Base-by-base conservation (phyloP, 2,329 filamentous ascomycete genomes). In the Aspergillus sp. region DNA sequence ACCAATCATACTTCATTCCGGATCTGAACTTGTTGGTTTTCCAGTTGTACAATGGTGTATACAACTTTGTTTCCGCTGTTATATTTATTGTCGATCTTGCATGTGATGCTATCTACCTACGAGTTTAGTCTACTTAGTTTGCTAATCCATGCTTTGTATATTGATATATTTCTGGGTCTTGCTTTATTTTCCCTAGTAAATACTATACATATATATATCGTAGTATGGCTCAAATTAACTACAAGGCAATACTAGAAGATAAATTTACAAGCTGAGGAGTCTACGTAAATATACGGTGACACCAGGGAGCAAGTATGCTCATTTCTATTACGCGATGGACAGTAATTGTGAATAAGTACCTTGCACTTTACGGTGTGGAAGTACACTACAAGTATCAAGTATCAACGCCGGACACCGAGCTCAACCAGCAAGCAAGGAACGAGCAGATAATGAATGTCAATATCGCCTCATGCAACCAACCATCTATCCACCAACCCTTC, bases 401-500 rank as follows among this genome's bases (percentile, higher is more conserved):
- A 49, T 45, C 17, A 69, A 70, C 67, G 66, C 68, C 68, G 58
- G 52, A 68, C 66, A 68, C 66, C 68, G 47, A 61, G 61, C 65
- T 66, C 51, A 58, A 65, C 59, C 48, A 39, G 33, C 33, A 39
- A 50, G 47, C 47, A 50, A 50, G 54, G 22, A 57, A 48, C 40
- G 41, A 51, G 22, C 15, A 47, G 44, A 30, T 6, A 15, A n/a
- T 30, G 20, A 13, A 54, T 49, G 44, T 49, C 30, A 50, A 53
- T 52, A 24, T 22, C 19, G 19, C 41, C 20, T 42, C 19, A 45
- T 45, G 42, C 19, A 24, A 45, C 19, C 40, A 42, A 42, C 40
- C 40, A 20, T 17, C 17, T 11, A 42, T 42, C 9, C 40, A 42
- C n/a, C 13, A 11, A 42, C 40, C 40, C 17, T 12, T 17, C 17